A percentile compares a stretch with the other conserved stretches of the same genome.
These are phyloP conservation scores for Dothidotthia symphoricarpi DNA, from an alignment of 2,329 filamentous ascomycete genomes.

Conservation along the genomic window DNA sequence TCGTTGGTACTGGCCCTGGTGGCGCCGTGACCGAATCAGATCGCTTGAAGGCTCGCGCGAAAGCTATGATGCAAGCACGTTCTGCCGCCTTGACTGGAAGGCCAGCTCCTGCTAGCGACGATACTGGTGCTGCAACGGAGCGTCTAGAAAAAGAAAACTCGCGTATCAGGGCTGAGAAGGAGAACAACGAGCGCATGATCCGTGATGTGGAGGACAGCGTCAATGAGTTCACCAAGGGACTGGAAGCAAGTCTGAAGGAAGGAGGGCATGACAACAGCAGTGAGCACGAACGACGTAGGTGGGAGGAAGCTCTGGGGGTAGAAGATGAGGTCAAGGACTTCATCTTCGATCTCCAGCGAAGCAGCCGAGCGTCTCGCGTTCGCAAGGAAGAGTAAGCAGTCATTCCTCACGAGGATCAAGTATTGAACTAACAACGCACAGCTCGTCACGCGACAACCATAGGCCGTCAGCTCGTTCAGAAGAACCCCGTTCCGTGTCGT, in stretches of 20 bases:
- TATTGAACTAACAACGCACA: constrained; percentile 14
- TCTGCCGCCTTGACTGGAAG: constrained; percentile 88
- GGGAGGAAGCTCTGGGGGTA: constrained; percentile 94
- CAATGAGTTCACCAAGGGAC: constrained; percentile 76
- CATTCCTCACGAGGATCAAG: background rate
- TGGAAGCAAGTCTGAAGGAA: constrained; percentile 86
- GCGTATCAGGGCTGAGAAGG: constrained; percentile 77
- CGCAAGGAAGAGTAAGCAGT: constrained; percentile 58
- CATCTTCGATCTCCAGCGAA: constrained; percentile 91
- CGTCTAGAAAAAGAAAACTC: constrained; percentile 86
- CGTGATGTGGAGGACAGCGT: constrained; percentile 96
- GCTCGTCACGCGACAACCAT: constrained; percentile 33
- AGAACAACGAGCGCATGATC: constrained; percentile 95
- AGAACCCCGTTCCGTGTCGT: constrained; percentile 28
- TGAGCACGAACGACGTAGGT: constrained; percentile 87
- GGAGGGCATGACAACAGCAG: constrained; percentile 70
- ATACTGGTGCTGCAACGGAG: constrained; percentile 76
- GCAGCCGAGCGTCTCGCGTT: constrained; percentile 72
- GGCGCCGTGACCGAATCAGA: constrained; percentile 90
- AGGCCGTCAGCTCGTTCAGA: constrained; percentile 45
- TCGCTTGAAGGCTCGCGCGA: constrained; percentile 88
- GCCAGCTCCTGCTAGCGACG: constrained; percentile 67
- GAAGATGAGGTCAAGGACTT: constrained; percentile 97
- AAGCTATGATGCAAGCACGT: constrained; percentile 98
- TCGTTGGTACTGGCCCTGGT: constrained; percentile 90